A percentile compares a stretch with the other conserved stretches of the same genome.
Evolutionary conservation across 2,329 filamentous ascomycete species (phyloP).

Genomic region (Verticillium isaacii): DNA sequence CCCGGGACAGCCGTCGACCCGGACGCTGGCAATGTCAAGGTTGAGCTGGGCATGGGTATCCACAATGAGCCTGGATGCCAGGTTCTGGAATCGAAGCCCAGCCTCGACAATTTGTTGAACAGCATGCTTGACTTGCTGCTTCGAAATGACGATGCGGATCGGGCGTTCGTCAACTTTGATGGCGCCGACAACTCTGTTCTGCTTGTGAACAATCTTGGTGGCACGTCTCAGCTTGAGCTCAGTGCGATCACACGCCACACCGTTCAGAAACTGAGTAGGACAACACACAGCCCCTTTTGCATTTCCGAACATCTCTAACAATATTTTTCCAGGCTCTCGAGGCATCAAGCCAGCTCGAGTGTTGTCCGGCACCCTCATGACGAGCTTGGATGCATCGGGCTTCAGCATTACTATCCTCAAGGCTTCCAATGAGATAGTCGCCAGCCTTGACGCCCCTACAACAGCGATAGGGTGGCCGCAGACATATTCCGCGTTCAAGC

Average conservation of each 20-base stretch:
- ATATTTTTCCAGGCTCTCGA: neutral
- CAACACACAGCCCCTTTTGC: constrained; percentile 56
- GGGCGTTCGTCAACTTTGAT: constrained; percentile 54
- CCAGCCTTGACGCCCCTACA: constrained; percentile 54
- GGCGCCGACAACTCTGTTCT: constrained; percentile 56
- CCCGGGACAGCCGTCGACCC: constrained; percentile 35
- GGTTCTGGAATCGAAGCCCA: constrained; percentile 26
- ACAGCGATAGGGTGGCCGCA: constrained; percentile 60
- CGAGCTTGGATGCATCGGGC: constrained; percentile 65
- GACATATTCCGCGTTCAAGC: neutral
- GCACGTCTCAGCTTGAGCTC: constrained; percentile 60
- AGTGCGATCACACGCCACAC: constrained; percentile 65
- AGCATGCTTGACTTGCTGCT: constrained; percentile 64
- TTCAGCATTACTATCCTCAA: constrained; percentile 66
- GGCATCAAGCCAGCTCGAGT: constrained; percentile 24
- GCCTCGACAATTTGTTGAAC: constrained; percentile 44
- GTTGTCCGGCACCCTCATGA: constrained; percentile 65
- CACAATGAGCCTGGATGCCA: constrained; percentile 49
- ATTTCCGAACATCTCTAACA: constrained; percentile 17
- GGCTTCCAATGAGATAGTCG: constrained; percentile 36
- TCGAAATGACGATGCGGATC: constrained; percentile 56
- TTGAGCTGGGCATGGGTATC: constrained; percentile 71
- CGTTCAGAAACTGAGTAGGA: constrained; percentile 50
- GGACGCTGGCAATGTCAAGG: constrained; percentile 41
- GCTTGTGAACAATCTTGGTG: constrained; percentile 66